Evolutionary conservation across 768 basidiomycete species (phyloP).

Genomic region (Tephrocybe sp.): DNA sequence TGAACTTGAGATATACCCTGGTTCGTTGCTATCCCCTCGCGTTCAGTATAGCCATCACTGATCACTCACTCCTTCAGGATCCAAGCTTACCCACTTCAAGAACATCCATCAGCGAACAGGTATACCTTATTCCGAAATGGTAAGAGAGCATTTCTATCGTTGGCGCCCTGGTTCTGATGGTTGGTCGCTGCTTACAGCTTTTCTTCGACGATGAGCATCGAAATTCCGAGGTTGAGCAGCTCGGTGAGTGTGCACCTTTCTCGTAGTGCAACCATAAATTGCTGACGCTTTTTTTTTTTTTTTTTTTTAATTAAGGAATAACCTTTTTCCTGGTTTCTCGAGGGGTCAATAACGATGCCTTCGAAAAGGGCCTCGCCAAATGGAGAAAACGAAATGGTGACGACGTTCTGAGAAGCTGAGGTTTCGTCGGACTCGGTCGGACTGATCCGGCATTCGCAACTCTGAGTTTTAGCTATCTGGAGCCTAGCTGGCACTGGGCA

Average conservation of each 20-base stretch:
- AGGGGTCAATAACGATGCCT: conserved; percentile 59
- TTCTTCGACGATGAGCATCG: conserved; percentile 74
- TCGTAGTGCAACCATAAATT: background rate
- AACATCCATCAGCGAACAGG: conserved; percentile 69
- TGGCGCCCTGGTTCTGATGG: background rate
- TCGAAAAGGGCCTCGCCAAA: conserved; percentile 64
- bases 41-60: background rate
- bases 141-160: conserved; percentile 21
- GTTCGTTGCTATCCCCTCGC: conserved; percentile 28
- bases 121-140: conserved; percentile 81
- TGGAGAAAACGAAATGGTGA: conserved; percentile 58
- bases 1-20: conserved; percentile 73
- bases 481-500: too few relatives aligned
- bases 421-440: background rate
- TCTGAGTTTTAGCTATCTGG: too few relatives aligned
- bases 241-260: conserved; percentile 35
- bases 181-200: conserved; percentile 31
- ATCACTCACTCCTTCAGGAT: conserved; percentile 38
- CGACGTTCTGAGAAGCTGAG: too few relatives aligned
- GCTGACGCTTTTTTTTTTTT: too few relatives aligned
- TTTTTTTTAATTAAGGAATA: conserved; percentile 50
- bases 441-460: too few relatives aligned
- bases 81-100: conserved; percentile 81
- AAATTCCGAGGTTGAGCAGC: conserved; percentile 59
- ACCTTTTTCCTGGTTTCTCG: conserved; percentile 72